These are phyloP conservation scores for Podospora pseudocomata DNA, from an alignment of 495 filamentous ascomycete genomes.

Conservation along the genomic window DNA sequence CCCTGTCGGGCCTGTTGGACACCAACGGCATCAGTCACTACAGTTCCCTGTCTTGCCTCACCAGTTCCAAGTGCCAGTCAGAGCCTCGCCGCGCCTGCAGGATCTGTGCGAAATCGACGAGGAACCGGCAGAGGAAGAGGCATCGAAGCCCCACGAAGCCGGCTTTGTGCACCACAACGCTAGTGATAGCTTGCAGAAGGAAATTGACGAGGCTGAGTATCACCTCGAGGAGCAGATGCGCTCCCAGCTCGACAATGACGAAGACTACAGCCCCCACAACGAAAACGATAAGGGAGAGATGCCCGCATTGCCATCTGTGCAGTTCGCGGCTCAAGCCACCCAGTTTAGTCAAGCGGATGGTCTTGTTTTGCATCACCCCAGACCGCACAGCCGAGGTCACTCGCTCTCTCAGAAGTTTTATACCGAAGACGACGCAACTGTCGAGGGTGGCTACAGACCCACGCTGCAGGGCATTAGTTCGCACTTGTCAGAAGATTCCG, in stretches of 20 bases:
- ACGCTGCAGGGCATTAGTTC: constrained; percentile 29
- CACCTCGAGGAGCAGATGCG: constrained; percentile 72
- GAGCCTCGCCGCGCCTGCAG: constrained; percentile 54
- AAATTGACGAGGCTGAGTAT: constrained; percentile 82
- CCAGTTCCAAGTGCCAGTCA: constrained; percentile 49
- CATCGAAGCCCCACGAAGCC: constrained; percentile 48
- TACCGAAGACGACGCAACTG: constrained; percentile 41
- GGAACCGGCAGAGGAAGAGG: constrained; percentile 42
- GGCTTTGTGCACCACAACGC: constrained; percentile 41
- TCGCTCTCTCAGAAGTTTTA: constrained; percentile 54
- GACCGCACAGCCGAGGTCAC: constrained; percentile 58
- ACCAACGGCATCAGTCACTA: constrained; percentile 57
- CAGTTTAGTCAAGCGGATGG: constrained; percentile 44
- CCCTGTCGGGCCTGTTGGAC: constrained; percentile 37
- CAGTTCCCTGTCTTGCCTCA: constrained; percentile 55
- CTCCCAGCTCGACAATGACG: constrained; percentile 65
- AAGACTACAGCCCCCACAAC: constrained; percentile 55
- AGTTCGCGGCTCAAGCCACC: constrained; percentile 38
- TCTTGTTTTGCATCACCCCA: constrained; percentile 56
- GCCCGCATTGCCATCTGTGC: constrained; percentile 34
- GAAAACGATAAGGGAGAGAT: constrained; percentile 37
- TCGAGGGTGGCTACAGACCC: constrained; percentile 34
- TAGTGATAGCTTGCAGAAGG: constrained; percentile 66
- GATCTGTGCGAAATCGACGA: constrained; percentile 52
- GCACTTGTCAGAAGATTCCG: constrained; percentile 53